Evolutionary conservation across 352 stramenopile species (phyloP), one percentile per base, ranked within the genome.

Genomic region (Pythium plurisporium): DNA sequence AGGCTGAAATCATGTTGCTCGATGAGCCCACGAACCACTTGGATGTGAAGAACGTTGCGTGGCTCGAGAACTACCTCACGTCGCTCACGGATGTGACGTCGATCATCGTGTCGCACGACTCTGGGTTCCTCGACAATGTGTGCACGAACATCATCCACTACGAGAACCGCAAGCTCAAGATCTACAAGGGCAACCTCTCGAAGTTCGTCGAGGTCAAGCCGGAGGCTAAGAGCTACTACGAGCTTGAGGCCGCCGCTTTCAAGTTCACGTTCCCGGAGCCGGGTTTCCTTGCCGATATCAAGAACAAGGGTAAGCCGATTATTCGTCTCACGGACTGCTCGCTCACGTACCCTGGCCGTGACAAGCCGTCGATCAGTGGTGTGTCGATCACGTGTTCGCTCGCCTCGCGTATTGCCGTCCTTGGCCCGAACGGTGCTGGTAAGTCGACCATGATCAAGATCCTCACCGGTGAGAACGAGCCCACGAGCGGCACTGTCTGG

Each of bases 81-180:
- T 79, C 66, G 41, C 82, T 96, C 55, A 66, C 73, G 23, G 92
- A 97, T 58, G 76, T 94, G 57, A 99, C 95, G 12, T 83, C 87
- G 29, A 82, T 98, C 41, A 92, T 98, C 43, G 95, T 99, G 44
- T 98, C 87, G 67, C 96, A 99, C 79, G 96, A 99, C 79, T 91
- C 96, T 22, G 86, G 87, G 14, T 99, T 99, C 79, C 73, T 99
- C 19, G 98, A 99, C 82, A 97, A 96, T 64, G 94, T 98, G 12
- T 98, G 87, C 65, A 99, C 96, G 2, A 97, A 99, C 80, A 98
- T 98, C 25, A 96, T 99, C 55, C 91, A 99, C 77, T 98, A 99
- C 82, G 92, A 98, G 68, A 93, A 82, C 65, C 94, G 79, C 45
- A 91, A 94, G 81, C 70, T 94, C 42, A 91, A 91, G 79, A 91